These are phyloP conservation scores for Canna indica DNA, from an alignment of 176 grass and related monocot species.

Conservation along the genomic window DNA sequence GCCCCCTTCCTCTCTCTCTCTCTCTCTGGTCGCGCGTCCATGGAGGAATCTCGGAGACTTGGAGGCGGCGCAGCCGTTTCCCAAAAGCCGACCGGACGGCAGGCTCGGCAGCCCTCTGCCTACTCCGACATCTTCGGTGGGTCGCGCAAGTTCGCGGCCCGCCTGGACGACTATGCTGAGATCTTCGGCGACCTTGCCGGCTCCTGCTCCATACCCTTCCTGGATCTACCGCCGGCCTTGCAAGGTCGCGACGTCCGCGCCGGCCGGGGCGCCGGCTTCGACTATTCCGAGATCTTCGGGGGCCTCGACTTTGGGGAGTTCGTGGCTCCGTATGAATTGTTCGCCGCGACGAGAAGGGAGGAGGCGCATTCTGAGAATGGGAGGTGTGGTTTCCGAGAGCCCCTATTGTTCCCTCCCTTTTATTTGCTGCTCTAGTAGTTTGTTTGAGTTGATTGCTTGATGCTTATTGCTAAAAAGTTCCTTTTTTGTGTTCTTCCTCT, in stretches of 20 bases:
- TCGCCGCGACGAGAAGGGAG: constrained; percentile 30
- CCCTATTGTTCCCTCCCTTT: neutral
- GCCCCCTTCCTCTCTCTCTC: constrained; percentile 1
- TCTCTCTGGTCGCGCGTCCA: neutral
- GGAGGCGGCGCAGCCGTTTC: constrained; percentile 11
- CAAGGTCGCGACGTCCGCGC: neutral
- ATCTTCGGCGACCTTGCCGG: constrained; percentile 13
- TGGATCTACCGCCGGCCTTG: constrained; percentile 17
- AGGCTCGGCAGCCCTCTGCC: constrained; percentile 20
- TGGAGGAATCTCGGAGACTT: constrained; percentile 34
- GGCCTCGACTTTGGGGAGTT: constrained; percentile 49
- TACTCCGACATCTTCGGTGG: constrained; percentile 71
- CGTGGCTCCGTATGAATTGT: constrained; percentile 59
- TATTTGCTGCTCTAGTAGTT: neutral
- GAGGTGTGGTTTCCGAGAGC: neutral
- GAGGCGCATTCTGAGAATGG: constrained; percentile 38
- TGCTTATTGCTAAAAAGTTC: no score
- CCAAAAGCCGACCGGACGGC: constrained; percentile 1
- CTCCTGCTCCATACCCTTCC: constrained; percentile 5
- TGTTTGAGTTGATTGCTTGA: neutral
- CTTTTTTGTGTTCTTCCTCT: neutral
- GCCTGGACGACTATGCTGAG: constrained; percentile 20
- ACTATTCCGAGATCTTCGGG: constrained; percentile 76
- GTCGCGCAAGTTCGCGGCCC: constrained; percentile 37
- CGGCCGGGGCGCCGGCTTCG: constrained; percentile 14